These are phyloP conservation scores for Trypanosoma vivax DNA, from an alignment of 208 protist species.

Conservation along the genomic window DNA sequence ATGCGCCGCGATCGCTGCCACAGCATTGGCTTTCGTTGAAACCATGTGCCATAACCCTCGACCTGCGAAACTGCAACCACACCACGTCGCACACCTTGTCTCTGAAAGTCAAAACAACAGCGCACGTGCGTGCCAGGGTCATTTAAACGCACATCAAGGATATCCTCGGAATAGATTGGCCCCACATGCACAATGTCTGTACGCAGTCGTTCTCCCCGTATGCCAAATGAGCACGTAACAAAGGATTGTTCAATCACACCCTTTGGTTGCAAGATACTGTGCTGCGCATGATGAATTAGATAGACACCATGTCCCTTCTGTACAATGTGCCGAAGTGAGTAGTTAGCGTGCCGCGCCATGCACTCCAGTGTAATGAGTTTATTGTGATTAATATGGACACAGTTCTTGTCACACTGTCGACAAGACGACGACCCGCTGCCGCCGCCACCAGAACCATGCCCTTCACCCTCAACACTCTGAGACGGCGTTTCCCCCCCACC, in stretches of 20 bases:
- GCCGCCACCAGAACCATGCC: too few relatives aligned
- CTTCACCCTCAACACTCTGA: not conserved
- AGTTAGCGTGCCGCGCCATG: slow-evolving; percentile 72
- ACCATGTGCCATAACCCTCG: slow-evolving; percentile 81
- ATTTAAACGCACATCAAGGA: slow-evolving; percentile 32
- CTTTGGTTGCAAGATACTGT: slow-evolving; percentile 68
- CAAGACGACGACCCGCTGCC: slow-evolving; percentile 5
- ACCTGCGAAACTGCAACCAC: slow-evolving; percentile 78
- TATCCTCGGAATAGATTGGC: slow-evolving; percentile 61
- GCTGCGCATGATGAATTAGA: slow-evolving; percentile 62
- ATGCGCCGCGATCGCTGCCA: slow-evolving; percentile 82
- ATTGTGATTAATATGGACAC: slow-evolving; percentile 70
- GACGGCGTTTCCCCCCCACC: not conserved
- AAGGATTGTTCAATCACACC: slow-evolving; percentile 78
- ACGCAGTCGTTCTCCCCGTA: slow-evolving; percentile 69
- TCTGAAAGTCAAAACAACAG: slow-evolving; percentile 42
- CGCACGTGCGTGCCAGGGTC: slow-evolving; percentile 7
- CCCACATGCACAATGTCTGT: slow-evolving; percentile 78
- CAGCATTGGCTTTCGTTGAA: slow-evolving; percentile 85
- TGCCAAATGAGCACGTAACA: slow-evolving; percentile 76
- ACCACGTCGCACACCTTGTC: slow-evolving; percentile 41
- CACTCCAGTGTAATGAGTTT: slow-evolving; percentile 73
- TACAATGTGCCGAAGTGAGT: slow-evolving; percentile 75
- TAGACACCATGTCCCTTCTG: slow-evolving; percentile 87
- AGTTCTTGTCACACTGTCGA: not conserved